These are phyloP conservation scores for Closterium sp. DNA, from an alignment of 139 green algal species.

Conservation along the genomic window DNA sequence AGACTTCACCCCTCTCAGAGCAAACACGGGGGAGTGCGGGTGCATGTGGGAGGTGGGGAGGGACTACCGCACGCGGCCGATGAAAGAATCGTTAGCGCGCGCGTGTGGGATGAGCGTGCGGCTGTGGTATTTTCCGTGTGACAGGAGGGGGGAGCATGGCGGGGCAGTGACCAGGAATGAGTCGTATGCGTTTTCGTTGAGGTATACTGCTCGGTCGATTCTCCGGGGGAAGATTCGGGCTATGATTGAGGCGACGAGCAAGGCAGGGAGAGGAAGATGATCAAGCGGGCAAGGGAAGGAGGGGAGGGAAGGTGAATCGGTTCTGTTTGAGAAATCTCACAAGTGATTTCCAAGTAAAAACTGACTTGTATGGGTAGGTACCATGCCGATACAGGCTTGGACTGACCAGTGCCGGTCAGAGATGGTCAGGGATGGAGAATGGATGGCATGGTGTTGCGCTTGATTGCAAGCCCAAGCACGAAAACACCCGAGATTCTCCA, in stretches of 20 bases:
- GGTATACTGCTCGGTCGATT: neutral
- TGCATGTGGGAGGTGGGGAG: neutral
- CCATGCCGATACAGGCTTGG: too few relatives aligned
- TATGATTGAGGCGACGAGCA: neutral
- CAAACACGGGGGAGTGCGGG: conserved; percentile 5
- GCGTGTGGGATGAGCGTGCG: conserved; percentile 8
- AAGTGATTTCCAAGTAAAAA: too few relatives aligned
- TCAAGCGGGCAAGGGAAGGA: neutral
- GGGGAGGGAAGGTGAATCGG: too few relatives aligned
- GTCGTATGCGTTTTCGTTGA: neutral
- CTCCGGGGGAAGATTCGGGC: neutral
- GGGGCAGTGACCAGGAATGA: neutral
- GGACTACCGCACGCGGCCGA: neutral
- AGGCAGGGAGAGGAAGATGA: neutral
- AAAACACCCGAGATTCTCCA: too few relatives aligned
- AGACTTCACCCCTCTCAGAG: neutral
- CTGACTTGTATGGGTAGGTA: too few relatives aligned
- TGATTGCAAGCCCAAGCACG: too few relatives aligned
- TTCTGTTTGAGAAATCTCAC: too few relatives aligned
- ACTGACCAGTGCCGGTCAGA: too few relatives aligned
- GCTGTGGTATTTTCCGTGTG: conserved; percentile 14
- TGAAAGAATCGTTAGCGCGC: neutral
- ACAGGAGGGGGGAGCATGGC: neutral
- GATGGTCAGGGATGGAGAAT: too few relatives aligned
- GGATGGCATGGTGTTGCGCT: too few relatives aligned